Evolutionary conservation across 2,329 filamentous ascomycete genomes (phyloP).

Genomic region (Neodidymelliopsis sp.): DNA sequence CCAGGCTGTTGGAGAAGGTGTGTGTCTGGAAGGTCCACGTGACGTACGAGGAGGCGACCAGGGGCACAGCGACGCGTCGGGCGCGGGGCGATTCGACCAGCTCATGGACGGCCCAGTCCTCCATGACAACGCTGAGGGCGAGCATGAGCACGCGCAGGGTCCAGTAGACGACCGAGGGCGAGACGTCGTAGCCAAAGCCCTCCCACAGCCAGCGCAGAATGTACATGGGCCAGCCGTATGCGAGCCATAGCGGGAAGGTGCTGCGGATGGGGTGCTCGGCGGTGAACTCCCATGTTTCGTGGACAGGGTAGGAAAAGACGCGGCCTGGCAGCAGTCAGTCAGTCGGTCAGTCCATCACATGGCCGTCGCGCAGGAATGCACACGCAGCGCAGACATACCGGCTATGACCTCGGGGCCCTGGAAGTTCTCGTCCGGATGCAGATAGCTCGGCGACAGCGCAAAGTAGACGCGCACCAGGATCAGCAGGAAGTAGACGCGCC

Average conservation of each 20-base stretch:
- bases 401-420: constrained; percentile 97
- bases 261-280: constrained; percentile 88
- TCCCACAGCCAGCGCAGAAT: constrained; percentile 92
- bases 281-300: constrained; percentile 95
- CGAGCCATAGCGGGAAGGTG: constrained; percentile 94
- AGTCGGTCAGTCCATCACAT: constrained; percentile 2
- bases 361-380: constrained; percentile 3
- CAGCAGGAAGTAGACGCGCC: constrained; percentile 84
- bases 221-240: constrained; percentile 93
- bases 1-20: constrained; percentile 97
- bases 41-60: constrained; percentile 95
- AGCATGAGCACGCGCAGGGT: constrained; percentile 91
- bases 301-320: constrained; percentile 90
- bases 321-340: constrained; percentile 66
- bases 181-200: constrained; percentile 80
- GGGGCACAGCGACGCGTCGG: constrained; percentile 77
- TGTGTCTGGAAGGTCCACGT: constrained; percentile 99
- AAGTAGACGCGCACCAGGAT: constrained; percentile 91
- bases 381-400: constrained; percentile 60
- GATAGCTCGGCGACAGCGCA: constrained; percentile 91
- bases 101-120: constrained; percentile 97
- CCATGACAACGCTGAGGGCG: constrained; percentile 90
- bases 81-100: constrained; percentile 76
- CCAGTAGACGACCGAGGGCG: constrained; percentile 90
- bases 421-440: constrained; percentile 99